A percentile compares a stretch with the other conserved stretches of the same genome.
Conservation (phyloP, 2,329 filamentous ascomycete species). For the Neonectria faginata region DNA sequence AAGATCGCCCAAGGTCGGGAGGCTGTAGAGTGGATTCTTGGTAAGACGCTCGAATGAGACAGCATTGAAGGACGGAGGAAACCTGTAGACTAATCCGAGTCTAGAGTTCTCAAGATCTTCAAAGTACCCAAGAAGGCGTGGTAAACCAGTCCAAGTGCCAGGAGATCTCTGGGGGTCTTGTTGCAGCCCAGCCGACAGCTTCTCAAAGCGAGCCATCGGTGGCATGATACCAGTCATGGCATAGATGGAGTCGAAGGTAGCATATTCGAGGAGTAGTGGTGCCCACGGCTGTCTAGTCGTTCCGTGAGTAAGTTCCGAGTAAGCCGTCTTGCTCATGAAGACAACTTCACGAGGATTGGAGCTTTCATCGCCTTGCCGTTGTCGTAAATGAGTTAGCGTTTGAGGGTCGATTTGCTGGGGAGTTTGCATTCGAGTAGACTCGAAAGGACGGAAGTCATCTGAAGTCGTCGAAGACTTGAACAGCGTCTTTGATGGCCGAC, state of each 20-base stretch:
- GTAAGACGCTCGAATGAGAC: conserved; percentile 65
- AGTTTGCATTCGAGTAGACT: conserved; percentile 70
- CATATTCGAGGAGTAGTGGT: conserved; percentile 78
- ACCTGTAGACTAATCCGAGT: conserved; percentile 80
- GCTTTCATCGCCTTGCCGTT: conserved; percentile 53
- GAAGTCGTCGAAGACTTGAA: conserved; percentile 52
- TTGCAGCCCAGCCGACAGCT: conserved; percentile 69
- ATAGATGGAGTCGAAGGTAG: conserved; percentile 71
- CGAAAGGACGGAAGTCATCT: conserved; percentile 65
- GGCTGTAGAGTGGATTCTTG: conserved; percentile 61
- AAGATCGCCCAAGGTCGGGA: conserved; percentile 67
- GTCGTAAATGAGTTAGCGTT: conserved; percentile 62
- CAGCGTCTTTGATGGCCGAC: conserved; percentile 47
- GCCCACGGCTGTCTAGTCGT: conserved; percentile 59
- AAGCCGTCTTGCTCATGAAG: conserved; percentile 63
- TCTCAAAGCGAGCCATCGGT: conserved; percentile 73
- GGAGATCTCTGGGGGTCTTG: conserved; percentile 63
- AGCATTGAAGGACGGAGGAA: conserved; percentile 73
- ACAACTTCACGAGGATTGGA: conserved; percentile 59
- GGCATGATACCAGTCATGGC: conserved; percentile 72
- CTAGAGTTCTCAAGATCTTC: conserved; percentile 78
- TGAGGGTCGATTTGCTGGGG: conserved; percentile 70
- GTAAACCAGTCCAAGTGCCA: conserved; percentile 71
- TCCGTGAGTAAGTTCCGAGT: conserved; percentile 59
- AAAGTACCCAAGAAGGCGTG: conserved; percentile 75